Percentiles rank a stretch among this genome's conserved stretches.
Evolutionary conservation across 148 eudicot species (phyloP).

Genomic region (Dianthus caryophyllus): DNA sequence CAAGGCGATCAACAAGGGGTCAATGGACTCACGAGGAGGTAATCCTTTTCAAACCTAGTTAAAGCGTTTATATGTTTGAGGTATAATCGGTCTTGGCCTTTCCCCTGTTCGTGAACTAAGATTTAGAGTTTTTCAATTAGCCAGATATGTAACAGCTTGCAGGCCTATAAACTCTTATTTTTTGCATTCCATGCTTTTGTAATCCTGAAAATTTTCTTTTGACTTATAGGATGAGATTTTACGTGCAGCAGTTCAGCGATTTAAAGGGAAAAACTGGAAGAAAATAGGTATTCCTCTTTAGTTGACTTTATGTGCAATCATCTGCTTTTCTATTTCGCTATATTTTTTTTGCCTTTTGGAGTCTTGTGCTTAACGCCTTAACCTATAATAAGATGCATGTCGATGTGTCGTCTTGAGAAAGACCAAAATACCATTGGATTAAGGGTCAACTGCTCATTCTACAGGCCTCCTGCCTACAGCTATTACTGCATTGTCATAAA

Average conservation of each 20-base stretch:
- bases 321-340: not conserved
- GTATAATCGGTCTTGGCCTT: not conserved
- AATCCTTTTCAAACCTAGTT: not conserved
- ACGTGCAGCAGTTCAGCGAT: conserved; percentile 70
- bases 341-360: not conserved
- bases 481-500: not conserved
- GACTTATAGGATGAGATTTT: conserved; percentile 68
- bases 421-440: not conserved
- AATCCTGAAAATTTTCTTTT: conserved; percentile 8
- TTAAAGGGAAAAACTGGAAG: conserved; percentile 89
- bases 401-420: not conserved
- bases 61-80: not conserved
- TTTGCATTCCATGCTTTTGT: not conserved
- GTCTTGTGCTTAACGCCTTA: not conserved
- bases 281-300: conserved; percentile 60
- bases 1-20: conserved; percentile 95
- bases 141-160: not conserved
- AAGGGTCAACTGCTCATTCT: not conserved
- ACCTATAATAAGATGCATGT: not conserved
- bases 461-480: not conserved
- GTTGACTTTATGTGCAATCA: not conserved
- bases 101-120: not conserved
- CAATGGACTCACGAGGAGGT: conserved; percentile 99
- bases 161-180: not conserved
- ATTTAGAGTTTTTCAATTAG: not conserved